Base-by-base conservation (phyloP, 2,329 filamentous ascomycete species). In the Cladosporium oxysporum region DNA sequence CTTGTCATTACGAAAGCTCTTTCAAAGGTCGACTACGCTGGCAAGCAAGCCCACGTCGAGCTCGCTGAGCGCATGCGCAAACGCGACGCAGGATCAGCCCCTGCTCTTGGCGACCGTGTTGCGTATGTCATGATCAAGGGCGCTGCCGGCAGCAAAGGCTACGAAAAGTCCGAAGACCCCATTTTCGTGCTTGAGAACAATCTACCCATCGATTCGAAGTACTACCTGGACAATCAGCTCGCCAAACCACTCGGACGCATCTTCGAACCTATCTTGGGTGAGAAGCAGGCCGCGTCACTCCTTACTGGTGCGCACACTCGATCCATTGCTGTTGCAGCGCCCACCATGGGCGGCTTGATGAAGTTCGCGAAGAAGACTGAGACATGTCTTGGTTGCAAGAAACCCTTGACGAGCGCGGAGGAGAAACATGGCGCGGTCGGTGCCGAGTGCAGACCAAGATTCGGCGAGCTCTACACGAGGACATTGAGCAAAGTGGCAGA, bases 351-450 rank as follows among this genome's bases (percentile, higher is more conserved):
- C 65, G 95, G 95, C 0, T 83, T 99, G 69, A 99, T 99, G 95
- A 97, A 96, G 80, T 99, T 98, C 76, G 87, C 95, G 37, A 97
- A 97, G 82, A 97, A 96, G 83, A 99, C 95, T 3, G 89, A 93
- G 80, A 98, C 95, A 0, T 99, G 95, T 78, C 96, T 99, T 91
- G 95, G 93, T 3, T 99, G 95, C 87, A 99, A 98, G 85, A 97
- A 97, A 79, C 95, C 95, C 3, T 84, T 99, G 59, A 88, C 87
- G 7, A 88, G 88, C 67, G 91, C 91, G 71, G 86, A 91, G 55
- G 94, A 97, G 79, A 88, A 85, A 71, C 87, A 86, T 5, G 94
- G 94, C 5, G 95, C 96, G 0, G 92, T 98, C 16, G 99, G 95
- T 77, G 85, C 87, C 18, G 88, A 97, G 77, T 97, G 95, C 76